Conservation (phyloP, 768 basidiomycete species). For the Termitomyces eurrhizus region DNA sequence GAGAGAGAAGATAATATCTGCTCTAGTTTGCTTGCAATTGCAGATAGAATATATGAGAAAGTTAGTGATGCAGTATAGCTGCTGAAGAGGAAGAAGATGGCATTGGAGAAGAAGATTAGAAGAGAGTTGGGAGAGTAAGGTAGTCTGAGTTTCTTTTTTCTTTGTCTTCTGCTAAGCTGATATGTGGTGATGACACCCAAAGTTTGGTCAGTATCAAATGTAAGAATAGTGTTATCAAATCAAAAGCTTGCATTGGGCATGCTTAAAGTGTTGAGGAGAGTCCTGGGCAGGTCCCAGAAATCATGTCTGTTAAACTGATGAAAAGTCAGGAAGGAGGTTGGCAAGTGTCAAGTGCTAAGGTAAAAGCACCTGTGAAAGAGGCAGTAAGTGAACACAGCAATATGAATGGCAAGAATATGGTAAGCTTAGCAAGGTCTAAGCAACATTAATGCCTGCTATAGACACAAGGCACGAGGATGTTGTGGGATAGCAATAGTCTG, state of each 20-base stretch:
- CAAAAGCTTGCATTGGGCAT: slow-evolving; percentile 24
- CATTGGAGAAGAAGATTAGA: slow-evolving; percentile 42
- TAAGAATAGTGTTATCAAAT: slow-evolving; percentile 11
- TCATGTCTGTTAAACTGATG: no score
- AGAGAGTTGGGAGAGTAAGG: slow-evolving; percentile 34
- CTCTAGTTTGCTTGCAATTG: slow-evolving; percentile 62
- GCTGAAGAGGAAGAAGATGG: slow-evolving; percentile 41
- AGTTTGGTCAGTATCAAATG: no score
- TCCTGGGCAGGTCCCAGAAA: no score
- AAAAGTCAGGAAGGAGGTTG: no score
- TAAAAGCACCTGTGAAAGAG: no score
- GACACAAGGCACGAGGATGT: no score
- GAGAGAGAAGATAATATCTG: slow-evolving; percentile 44
- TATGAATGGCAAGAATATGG: no score
- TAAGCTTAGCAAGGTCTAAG: no score
- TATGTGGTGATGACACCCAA: slow-evolving; percentile 21
- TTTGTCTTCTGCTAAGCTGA: neutral
- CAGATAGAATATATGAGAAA: slow-evolving; percentile 43
- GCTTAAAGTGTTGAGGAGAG: slow-evolving; percentile 11
- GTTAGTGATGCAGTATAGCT: slow-evolving; percentile 52
- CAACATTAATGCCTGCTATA: no score
- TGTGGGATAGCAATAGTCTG: no score
- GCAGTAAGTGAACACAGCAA: no score
- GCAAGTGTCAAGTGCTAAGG: no score
- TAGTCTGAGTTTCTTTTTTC: slow-evolving; percentile 5